Conservation (phyloP, 2,329 filamentous ascomycete genomes). For the Trichoderma sp. region DNA sequence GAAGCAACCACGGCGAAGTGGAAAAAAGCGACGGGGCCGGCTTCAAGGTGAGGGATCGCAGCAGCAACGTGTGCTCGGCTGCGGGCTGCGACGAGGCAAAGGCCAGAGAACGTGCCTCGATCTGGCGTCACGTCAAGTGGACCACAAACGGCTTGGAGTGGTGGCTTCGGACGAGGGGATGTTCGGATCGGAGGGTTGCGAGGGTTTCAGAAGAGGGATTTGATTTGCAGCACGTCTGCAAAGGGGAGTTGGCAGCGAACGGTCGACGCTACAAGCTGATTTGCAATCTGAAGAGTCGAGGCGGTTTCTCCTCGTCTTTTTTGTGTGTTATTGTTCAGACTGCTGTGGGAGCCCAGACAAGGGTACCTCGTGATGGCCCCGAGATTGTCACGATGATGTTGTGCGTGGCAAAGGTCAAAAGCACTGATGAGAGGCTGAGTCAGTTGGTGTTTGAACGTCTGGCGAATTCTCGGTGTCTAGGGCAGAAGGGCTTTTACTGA, state of each 20-base stretch:
- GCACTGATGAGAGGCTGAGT: neutral
- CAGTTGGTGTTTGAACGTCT: neutral
- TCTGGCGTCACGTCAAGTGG: slow-evolving; percentile 28
- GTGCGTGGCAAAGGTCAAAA: slow-evolving; percentile 12
- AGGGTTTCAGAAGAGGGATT: slow-evolving; percentile 11
- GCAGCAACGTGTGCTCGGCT: slow-evolving; percentile 29
- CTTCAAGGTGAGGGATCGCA: slow-evolving; percentile 15
- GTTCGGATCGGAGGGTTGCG: slow-evolving; percentile 30
- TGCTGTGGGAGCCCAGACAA: neutral
- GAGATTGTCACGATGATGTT: slow-evolving; percentile 20
- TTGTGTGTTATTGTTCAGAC: neutral
- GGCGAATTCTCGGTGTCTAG: neutral
- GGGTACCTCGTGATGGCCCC: slow-evolving; percentile 6
- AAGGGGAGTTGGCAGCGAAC: neutral
- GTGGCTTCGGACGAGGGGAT: slow-evolving; percentile 36
- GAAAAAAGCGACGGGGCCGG: neutral
- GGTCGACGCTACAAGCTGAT: slow-evolving; percentile 12
- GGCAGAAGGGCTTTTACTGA: neutral
- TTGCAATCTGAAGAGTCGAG: neutral
- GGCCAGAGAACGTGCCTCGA: slow-evolving; percentile 3
- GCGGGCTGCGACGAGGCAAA: neutral
- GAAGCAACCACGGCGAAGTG: neutral
- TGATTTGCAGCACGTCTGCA: neutral
- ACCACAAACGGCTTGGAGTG: slow-evolving; percentile 17
- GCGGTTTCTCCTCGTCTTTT: neutral